phyloP scores from a whole-genome alignment of 495 filamentous ascomycete genomes.

The Annulohypoxylon moriforme region DNA sequence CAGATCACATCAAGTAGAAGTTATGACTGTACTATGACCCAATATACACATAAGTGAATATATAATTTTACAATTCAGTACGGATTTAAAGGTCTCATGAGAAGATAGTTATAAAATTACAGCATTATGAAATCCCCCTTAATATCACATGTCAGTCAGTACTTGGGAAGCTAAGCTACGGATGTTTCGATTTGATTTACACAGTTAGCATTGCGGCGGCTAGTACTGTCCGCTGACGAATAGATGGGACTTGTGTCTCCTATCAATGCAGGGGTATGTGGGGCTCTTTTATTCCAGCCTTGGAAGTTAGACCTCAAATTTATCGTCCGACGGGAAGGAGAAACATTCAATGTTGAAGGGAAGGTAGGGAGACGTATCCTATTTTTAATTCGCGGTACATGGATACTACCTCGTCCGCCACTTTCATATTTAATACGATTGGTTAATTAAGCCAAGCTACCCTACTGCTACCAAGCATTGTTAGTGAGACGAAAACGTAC shows the following conservation, averaged over 20 bases:
- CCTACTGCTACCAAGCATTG: too few relatives aligned
- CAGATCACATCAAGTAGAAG: neutral
- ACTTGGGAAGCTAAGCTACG: neutral
- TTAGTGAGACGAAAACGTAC: slow-evolving; percentile 21
- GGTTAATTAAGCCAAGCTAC: slow-evolving; percentile 4
- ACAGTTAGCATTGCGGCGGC: slow-evolving; percentile 12
- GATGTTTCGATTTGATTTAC: slow-evolving; percentile 29
- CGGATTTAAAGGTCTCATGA: neutral
- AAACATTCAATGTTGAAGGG: neutral
- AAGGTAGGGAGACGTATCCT: slow-evolving; percentile 19
- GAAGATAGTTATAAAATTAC: neutral
- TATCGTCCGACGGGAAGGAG: slow-evolving; percentile 10
- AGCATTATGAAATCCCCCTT: slow-evolving; percentile 16
- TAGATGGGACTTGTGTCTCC: neutral
- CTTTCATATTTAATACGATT: slow-evolving; percentile 8
- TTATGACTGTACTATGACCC: neutral
- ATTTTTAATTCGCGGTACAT: slow-evolving; percentile 17
- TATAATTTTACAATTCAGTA: neutral
- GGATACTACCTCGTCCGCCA: neutral
- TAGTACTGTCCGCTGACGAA: slow-evolving; percentile 13
- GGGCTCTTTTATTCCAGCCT: slow-evolving; percentile 20
- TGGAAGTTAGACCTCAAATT: slow-evolving; percentile 1
- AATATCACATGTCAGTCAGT: slow-evolving; percentile 34
- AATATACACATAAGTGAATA: neutral
- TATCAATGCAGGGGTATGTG: slow-evolving; percentile 40